Base-by-base conservation (phyloP, 2,329 filamentous ascomycete genomes). In the Diatrype stigma region DNA sequence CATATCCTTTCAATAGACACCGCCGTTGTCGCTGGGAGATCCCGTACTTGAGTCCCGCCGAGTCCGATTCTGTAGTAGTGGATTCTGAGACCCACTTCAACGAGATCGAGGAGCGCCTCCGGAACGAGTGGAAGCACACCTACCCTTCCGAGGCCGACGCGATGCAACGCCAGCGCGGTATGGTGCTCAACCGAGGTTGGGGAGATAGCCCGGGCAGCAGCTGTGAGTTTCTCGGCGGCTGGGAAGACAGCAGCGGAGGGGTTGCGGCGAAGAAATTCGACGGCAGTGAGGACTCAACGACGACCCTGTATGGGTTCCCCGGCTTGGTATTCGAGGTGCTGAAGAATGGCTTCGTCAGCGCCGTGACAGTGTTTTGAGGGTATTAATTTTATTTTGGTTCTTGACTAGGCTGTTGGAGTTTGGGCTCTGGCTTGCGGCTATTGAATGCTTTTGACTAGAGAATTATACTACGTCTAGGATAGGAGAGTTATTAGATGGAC, bases 1-100 rank as follows among this genome's bases (percentile, higher is more conserved):
- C 91, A 1, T 97, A 96, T 67, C 89, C 93, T 11, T 99, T 99
- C 73, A 97, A 99, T 70, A 84, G 94, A 4, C 91, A 97, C 68
- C 85, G 93, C 17, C 84, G 94, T 54, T 90, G 89, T 60, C 84
- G 92, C 38, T 99, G 94, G 94, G 84, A 85, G 47, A 85, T 96
- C 47, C 68, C 73, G 42, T 86, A 86, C 57, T 70, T 85, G 4
- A 61, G 67, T 12, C 71, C 81, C 10, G 66, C 74, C 4, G 66
- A 70, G 10, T 65, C 73, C 11, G 70, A 70, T 34, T 14, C 7
- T 11, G 68, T 75, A 6, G 59, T 70, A 17, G 70, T 89, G 47
- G 83, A 80, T 55, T 95, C 90, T 0, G 94, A 97, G 70, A 89
- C 89, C 47, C 73, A 78, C 0, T 96, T 95, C 59, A 70, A 79